These are phyloP conservation scores for Solanum hybrid DNA, from an alignment of 305 asterid species.

Conservation along the genomic window DNA sequence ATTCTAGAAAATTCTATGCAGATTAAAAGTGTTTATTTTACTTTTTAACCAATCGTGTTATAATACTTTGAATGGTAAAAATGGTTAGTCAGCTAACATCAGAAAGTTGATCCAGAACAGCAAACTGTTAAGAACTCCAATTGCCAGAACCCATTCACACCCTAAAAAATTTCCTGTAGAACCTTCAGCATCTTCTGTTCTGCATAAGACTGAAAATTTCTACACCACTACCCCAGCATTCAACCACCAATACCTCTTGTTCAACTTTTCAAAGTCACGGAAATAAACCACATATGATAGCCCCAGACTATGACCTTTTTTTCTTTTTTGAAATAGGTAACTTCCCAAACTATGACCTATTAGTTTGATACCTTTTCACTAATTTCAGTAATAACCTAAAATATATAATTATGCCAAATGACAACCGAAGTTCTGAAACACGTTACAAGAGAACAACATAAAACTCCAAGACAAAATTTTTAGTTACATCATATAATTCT, in stretches of 20 bases:
- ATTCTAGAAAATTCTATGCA: not conserved
- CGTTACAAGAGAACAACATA: not conserved
- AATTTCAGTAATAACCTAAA: not conserved
- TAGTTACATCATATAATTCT: not conserved
- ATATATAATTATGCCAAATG: not conserved
- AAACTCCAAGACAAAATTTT: not conserved
- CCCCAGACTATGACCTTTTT: not conserved
- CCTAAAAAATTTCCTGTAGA: not conserved
- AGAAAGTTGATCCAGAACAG: not conserved
- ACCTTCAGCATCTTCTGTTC: not conserved
- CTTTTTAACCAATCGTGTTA: not conserved
- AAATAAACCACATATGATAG: not conserved
- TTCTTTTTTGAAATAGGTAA: too few species aligned
- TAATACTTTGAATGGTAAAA: not conserved
- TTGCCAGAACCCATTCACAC: not conserved
- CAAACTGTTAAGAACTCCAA: not conserved
- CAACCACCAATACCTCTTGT: not conserved
- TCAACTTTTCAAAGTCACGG: not conserved
- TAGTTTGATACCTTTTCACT: not conserved
- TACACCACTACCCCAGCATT: not conserved
- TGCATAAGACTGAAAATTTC: not conserved
- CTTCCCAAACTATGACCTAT: not conserved
- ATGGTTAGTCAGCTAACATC: not conserved
- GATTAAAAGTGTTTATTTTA: not conserved
- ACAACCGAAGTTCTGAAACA: not conserved